These are phyloP conservation scores for Artemisia argyi DNA, from an alignment of 129 eudicot species.

Conservation along the genomic window DNA sequence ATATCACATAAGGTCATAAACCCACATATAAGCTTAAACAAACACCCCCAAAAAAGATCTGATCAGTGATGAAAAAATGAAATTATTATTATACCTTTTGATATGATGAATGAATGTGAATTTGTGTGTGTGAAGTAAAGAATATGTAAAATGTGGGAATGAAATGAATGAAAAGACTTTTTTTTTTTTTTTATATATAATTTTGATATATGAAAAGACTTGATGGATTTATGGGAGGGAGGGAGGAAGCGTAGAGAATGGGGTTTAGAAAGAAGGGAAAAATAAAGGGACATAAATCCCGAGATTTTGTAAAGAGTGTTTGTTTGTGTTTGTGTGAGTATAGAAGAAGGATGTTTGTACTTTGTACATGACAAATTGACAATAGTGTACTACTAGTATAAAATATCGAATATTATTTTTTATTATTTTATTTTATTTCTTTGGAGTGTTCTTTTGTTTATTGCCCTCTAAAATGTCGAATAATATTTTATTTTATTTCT, in stretches of 20 bases:
- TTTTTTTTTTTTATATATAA: not conserved
- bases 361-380: no score
- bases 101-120: slow-evolving; percentile 24
- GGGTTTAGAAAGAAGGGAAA: slow-evolving; percentile 10
- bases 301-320: not conserved
- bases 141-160: not conserved
- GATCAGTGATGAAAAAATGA: not conserved
- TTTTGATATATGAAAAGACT: not conserved
- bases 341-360: slow-evolving; percentile 37
- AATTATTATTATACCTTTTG: slow-evolving; percentile 26
- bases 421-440: no score
- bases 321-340: not conserved
- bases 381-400: no score
- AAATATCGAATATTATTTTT: no score
- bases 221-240: not conserved
- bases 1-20: no score
- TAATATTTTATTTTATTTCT: not conserved
- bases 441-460: no score
- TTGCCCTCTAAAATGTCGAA: no score
- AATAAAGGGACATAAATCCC: slow-evolving; percentile 39
- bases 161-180: not conserved
- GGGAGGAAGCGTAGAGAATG: slow-evolving; percentile 38
- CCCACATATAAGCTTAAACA: not conserved
- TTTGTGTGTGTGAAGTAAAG: slow-evolving; percentile 23
- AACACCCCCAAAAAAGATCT: not conserved